A percentile compares a stretch with the other conserved stretches of the same genome.
Conservation (phyloP, 164 flowering plant species). For the Aristolochia contorta region DNA sequence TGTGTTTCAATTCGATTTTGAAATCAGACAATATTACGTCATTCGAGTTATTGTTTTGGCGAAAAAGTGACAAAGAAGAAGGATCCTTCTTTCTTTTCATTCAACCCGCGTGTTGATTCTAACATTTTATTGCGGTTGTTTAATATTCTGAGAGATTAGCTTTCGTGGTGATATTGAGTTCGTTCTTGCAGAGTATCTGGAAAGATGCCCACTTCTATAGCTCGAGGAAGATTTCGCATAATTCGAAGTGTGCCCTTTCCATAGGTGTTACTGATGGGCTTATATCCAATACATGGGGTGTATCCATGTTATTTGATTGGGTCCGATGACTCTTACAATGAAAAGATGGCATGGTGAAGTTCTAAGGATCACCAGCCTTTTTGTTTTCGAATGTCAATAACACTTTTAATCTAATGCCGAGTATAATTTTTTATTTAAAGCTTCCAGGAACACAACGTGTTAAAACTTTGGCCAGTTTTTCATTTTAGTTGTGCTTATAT, state of each 20-base stretch:
- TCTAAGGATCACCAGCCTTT: neutral
- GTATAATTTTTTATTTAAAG: neutral
- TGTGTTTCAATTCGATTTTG: neutral
- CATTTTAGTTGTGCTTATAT: neutral
- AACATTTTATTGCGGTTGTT: neutral
- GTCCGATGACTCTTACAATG: neutral
- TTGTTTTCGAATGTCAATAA: neutral
- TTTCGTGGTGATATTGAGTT: neutral
- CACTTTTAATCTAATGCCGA: neutral
- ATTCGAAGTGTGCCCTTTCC: neutral
- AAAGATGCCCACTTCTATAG: slow-evolving; percentile 2
- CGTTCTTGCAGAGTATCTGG: slow-evolving; percentile 4
- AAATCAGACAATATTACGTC: neutral
- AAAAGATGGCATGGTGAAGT: slow-evolving; percentile 6
- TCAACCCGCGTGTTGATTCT: neutral
- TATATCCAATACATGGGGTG: neutral
- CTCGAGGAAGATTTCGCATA: neutral
- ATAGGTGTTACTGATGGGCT: neutral
- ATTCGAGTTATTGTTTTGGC: neutral
- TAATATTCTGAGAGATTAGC: neutral
- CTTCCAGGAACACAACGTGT: neutral
- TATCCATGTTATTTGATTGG: neutral
- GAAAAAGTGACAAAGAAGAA: neutral
- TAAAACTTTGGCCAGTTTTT: neutral
- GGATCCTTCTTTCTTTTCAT: neutral